These are phyloP conservation scores for Camellia oleifera DNA, from an alignment of 179 eudicot species.

Conservation along the genomic window DNA sequence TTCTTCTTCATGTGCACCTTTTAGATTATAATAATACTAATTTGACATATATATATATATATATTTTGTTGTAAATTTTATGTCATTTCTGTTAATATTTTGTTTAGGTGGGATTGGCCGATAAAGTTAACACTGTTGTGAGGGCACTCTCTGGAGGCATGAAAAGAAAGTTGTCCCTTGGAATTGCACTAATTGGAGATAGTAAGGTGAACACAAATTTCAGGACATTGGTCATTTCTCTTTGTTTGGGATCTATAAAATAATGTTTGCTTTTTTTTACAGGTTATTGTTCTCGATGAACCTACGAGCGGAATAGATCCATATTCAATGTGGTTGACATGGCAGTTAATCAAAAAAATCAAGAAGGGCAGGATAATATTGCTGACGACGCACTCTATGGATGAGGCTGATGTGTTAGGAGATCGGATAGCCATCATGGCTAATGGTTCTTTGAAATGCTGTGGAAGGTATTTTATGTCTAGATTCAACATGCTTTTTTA, in stretches of 20 bases:
- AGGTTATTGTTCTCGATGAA: slow-evolving; percentile 91
- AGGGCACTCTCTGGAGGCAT: slow-evolving; percentile 97
- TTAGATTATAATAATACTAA: neutral
- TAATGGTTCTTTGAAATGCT: slow-evolving; percentile 77
- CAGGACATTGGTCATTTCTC: slow-evolving; percentile 10
- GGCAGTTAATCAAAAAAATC: slow-evolving; percentile 77
- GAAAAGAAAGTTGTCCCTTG: slow-evolving; percentile 96
- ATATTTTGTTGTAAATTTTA: neutral
- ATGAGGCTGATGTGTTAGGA: slow-evolving; percentile 98
- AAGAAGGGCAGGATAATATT: slow-evolving; percentile 93
- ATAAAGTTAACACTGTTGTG: slow-evolving; percentile 75
- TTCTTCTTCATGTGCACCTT: neutral
- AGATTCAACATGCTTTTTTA: neutral
- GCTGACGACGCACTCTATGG: slow-evolving; percentile 82
- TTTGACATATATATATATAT: neutral
- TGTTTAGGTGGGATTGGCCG: slow-evolving; percentile 90
- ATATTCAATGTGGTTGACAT: slow-evolving; percentile 97
- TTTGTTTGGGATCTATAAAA: slow-evolving; percentile 14
- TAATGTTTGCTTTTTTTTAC: slow-evolving; percentile 15
- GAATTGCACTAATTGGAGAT: slow-evolving; percentile 89
- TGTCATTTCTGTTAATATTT: neutral
- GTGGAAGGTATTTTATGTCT: slow-evolving; percentile 73
- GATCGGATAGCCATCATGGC: slow-evolving; percentile 99
- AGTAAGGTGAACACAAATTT: slow-evolving; percentile 65
- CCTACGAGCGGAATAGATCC: slow-evolving; percentile 99